A percentile compares a stretch with the other conserved stretches of the same genome.
Evolutionary conservation across 768 basidiomycete genomes (phyloP).

Genomic region (Dendrothele bispora): DNA sequence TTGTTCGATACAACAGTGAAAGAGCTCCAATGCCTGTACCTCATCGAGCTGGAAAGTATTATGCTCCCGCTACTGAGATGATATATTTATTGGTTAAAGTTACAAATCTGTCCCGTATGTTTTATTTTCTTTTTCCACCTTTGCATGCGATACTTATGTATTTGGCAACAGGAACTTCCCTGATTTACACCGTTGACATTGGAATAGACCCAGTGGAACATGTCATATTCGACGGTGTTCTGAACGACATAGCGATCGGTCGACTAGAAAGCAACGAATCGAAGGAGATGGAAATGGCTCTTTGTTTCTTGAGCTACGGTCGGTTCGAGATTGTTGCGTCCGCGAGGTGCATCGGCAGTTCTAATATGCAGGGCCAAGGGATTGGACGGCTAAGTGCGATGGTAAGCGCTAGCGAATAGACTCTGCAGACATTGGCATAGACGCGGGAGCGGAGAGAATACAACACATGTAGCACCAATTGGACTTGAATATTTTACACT

Average conservation of each 20-base stretch:
- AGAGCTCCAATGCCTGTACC: constrained; percentile 18
- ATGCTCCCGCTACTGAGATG: constrained; percentile 60
- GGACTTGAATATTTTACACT: constrained; percentile 1
- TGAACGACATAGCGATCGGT: constrained; percentile 63
- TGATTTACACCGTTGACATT: constrained; percentile 54
- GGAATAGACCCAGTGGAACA: constrained; percentile 60
- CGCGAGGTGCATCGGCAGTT: constrained; percentile 31
- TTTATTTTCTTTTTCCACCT: not conserved
- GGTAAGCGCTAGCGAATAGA: constrained; percentile 19
- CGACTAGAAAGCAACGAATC: constrained; percentile 56
- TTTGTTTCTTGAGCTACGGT: constrained; percentile 77
- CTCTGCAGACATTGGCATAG: not conserved
- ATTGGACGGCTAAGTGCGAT: constrained; percentile 40
- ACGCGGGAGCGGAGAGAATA: too few species aligned
- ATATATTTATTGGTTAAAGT: constrained; percentile 57
- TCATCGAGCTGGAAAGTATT: constrained; percentile 41
- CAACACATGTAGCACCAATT: not conserved
- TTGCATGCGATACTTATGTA: constrained; percentile 2
- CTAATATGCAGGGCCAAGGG: constrained; percentile 24
- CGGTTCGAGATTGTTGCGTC: constrained; percentile 54
- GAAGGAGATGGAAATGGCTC: constrained; percentile 47
- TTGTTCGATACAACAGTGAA: constrained; percentile 34
- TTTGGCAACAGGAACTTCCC: constrained; percentile 42
- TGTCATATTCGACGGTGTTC: constrained; percentile 68
- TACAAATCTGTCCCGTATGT: constrained; percentile 69